Conservation (phyloP, 345 rosid species). For the Rubroshorea leprosula region DNA sequence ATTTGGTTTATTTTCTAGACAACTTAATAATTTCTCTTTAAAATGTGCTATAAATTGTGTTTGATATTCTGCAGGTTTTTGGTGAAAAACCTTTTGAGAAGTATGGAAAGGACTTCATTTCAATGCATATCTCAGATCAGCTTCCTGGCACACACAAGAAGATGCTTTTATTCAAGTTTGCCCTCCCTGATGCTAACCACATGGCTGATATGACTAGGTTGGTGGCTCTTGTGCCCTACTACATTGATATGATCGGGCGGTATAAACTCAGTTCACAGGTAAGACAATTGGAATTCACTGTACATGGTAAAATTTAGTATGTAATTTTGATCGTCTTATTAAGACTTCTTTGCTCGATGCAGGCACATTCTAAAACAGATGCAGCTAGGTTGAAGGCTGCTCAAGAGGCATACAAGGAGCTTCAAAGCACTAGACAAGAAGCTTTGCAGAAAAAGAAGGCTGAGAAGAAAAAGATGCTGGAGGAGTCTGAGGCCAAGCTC, state of each 20-base stretch:
- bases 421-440: constrained; percentile 85
- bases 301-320: not conserved
- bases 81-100: constrained; percentile 90
- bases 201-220: constrained; percentile 83
- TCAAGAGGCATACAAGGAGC: constrained; percentile 87
- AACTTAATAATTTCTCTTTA: not conserved
- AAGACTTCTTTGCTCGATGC: constrained; percentile 9
- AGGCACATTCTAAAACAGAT: constrained; percentile 86
- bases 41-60: constrained; percentile 7
- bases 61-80: constrained; percentile 56
- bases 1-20: not conserved
- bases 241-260: constrained; percentile 86
- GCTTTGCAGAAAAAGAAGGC: constrained; percentile 85
- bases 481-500: constrained; percentile 89
- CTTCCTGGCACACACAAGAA: constrained; percentile 70
- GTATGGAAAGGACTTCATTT: constrained; percentile 82
- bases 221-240: constrained; percentile 81
- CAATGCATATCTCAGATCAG: constrained; percentile 94
- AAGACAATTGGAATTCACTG: constrained; percentile 5
- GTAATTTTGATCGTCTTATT: not conserved
- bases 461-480: constrained; percentile 65
- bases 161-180: constrained; percentile 83
- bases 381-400: constrained; percentile 77
- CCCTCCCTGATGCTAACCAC: constrained; percentile 65
- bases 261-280: constrained; percentile 94